Base-by-base conservation (phyloP, 2,329 filamentous ascomycete species). In the Fusarium temperatum region DNA sequence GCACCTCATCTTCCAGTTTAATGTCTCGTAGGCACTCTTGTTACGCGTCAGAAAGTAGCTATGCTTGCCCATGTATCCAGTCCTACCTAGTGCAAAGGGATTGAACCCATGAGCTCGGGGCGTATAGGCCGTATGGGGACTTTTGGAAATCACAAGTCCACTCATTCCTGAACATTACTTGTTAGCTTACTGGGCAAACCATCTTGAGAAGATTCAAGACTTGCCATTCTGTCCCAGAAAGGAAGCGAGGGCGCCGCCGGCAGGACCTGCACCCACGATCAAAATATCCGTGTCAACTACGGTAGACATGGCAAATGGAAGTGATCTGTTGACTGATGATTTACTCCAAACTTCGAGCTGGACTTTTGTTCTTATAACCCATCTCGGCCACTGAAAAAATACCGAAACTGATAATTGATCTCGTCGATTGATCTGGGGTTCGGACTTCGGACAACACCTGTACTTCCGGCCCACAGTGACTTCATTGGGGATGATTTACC, bases 31-130 rank as follows among this genome's bases (percentile, higher is more conserved):
- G 22, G 3, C 28, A 50, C 11, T 50, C 47, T 32, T 32, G 13
- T 32, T 32, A 32, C 32, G 32, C 6, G 6, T 32, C 32, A 32
- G 32, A 32, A 14, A 32, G 1, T 32, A 14, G 32, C 32, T 1
- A 32, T 14, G 32, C 14, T 11, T 22, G 4, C 5, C 4, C 4
- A 0, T 10, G 4, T 6, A 12, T 2, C 0, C 0, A 4, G 6
- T n/a, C 20, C 8, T 48, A 50, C 47, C 47, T 18, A 9, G 15
- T 3, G 47, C 47, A 3, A 18, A 50, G 1, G 47, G 8, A 5
- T n/a, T 50, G 8, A 50, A 50, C 28, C 28, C 47, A 32, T 50
- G 47, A 3, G 47, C 28, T 18, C 47, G 47, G 32, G 47, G 47
- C 22, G 47, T 50, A 8, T 50, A 50, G 5, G 28, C 28, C 11